phyloP scores from a whole-genome alignment of 2,329 filamentous ascomycete species.

The Fusarium oligoseptatum region DNA sequence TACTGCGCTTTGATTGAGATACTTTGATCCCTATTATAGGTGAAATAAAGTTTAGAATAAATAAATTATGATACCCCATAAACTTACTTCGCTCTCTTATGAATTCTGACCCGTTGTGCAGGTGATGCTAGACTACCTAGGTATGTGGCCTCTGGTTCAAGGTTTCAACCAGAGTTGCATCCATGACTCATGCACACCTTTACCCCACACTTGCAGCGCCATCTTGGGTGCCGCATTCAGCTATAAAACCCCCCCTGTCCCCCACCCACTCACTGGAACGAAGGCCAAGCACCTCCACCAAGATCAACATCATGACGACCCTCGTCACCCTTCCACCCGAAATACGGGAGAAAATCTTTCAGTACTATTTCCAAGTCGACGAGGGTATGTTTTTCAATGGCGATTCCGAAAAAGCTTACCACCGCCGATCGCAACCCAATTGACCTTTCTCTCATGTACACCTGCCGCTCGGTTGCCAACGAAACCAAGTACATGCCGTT shows the following conservation, averaged over 20 bases:
- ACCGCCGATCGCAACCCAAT: slow-evolving; percentile 13
- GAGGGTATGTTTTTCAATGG: slow-evolving; percentile 25
- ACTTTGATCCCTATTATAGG: background rate
- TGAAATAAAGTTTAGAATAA: background rate
- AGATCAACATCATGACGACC: background rate
- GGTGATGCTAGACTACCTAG: background rate
- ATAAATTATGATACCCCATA: background rate
- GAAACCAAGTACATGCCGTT: slow-evolving; percentile 18
- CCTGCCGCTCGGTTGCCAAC: slow-evolving; percentile 18
- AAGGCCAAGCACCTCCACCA: background rate
- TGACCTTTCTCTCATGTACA: slow-evolving; percentile 31
- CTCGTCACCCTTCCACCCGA: slow-evolving; percentile 12
- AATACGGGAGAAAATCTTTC: slow-evolving; percentile 29
- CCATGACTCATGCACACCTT: background rate
- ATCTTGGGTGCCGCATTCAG: background rate
- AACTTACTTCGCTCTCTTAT: background rate
- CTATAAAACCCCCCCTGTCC: background rate
- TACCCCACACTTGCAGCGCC: background rate
- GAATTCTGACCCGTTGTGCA: background rate
- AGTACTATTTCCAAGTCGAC: slow-evolving; percentile 17
- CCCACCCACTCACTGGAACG: background rate
- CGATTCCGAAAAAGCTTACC: slow-evolving; percentile 12
- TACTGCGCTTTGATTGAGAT: background rate
- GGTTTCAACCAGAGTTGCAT: background rate
- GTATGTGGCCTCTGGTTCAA: background rate